Base-by-base conservation (phyloP, 306 rosid species). In the Amphicarpaea edgeworthii region DNA sequence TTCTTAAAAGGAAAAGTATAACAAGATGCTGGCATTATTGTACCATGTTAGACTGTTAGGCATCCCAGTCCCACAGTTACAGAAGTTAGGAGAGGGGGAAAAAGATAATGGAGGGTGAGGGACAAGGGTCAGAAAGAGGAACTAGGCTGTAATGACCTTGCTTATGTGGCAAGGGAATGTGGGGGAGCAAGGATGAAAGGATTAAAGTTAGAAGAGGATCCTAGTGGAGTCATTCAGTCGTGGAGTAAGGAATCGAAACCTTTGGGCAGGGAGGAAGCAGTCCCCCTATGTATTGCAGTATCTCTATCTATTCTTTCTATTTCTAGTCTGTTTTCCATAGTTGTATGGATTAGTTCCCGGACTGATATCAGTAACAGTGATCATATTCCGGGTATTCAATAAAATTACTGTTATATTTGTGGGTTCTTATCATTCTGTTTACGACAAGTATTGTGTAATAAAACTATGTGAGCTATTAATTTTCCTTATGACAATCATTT, bases 271-370 rank as follows among this genome's bases (percentile, higher is more conserved):
- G 54, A 49, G 28, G 73, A 50, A 37, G 54, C 42, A 19, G 54
- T n/a, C 46, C 20, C 46, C 24, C 20, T 17, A n/a, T 37, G 67
- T 16, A 10, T 51, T 45, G 46, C 37, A 53, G 32, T 59, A 67
- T 68, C 60, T 55, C 49, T 67, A 8, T 42, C 59, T 28, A 66
- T 67, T 67, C 15, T 67, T 66, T 66, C 67, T 76, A 66, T 68
- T 54, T 19, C 23, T 68, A 8, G 55, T 77, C 17, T 68, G 49
- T 57, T 55, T 55, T 4, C 58, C 51, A 14, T 32, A 30, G 53
- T 32, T 58, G 28, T 68, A 77, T 37, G 26, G 59, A 20, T 55
- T 43, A 43, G 41, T 47, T 68, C 30, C 62, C 45, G 53, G 76
- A 58, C 21, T 45, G 26, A 43, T 32, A 57, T 42, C 42, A 68